Evolutionary conservation across 768 basidiomycete genomes (phyloP), one percentile per base, ranked within the genome.

Genomic region (Phanerochaete carnosa): DNA sequence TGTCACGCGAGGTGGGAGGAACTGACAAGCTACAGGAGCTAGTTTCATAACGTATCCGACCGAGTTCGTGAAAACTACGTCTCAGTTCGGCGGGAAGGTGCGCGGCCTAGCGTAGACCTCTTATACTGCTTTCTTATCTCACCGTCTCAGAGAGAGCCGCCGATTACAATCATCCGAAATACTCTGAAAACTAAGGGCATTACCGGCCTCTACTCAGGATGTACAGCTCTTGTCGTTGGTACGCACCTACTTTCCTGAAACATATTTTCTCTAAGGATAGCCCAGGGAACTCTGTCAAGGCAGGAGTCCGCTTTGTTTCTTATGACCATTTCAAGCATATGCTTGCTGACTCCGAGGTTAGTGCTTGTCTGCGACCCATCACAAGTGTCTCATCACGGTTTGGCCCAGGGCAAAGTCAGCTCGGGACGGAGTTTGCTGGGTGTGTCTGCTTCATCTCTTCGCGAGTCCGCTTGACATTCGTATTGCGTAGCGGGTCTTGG

Each of bases 291-390:
- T 83, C 95, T 0, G 71, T 85, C 65, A 99, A 99, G 78, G 97
- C 97, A 1, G 97, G 95, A 3, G 95, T 99, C 37, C 82, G 97
- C 45, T 99, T 99, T 73, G 83, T 97, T 59, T 90, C 87, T 65
- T 99, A 99, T 75, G 95, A 98, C 71, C 82, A 89, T 70, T 95
- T 95, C 78, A 98, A 98, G 76, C 75, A 79, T 29, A 73, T 87
- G 67, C 72, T 99, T 47, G 91, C 90, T 46, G 94, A 98, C 73
- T 68, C 85, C 6, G 80, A 98, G 79, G 95, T 94, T 68, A 68
- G 80, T 69, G 35, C 35, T 11, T 33, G 25, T 8, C 19, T 26
- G 23, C 22, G 15, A 29, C 29, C 30, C 19, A 11, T 54, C 22
- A 35, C 23, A 28, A 2, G 25, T 13, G 49, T 50, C 29, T 50